phyloP scores from a whole-genome alignment of 2,329 filamentous ascomycete species.

The Sarocladium brachiariae region DNA sequence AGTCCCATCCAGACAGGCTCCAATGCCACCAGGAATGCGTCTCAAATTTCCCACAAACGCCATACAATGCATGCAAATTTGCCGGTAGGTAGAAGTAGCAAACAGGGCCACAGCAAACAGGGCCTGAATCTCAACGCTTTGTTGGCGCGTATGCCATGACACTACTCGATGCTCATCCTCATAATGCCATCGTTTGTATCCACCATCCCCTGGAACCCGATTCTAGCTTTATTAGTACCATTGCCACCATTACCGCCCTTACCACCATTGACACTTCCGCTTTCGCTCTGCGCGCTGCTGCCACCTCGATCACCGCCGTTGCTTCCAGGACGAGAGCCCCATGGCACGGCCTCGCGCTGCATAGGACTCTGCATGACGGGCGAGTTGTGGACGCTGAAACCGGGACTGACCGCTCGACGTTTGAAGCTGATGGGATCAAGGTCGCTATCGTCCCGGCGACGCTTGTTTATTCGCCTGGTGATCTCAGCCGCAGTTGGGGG shows the following conservation, averaged over 20 bases:
- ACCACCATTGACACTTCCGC: slow-evolving; percentile 32
- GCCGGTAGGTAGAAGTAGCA: no score
- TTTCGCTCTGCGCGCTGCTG: slow-evolving; percentile 45
- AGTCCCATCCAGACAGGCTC: no score
- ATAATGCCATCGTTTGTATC: slow-evolving; percentile 94
- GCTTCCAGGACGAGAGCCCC: slow-evolving; percentile 65
- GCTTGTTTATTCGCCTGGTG: slow-evolving; percentile 69
- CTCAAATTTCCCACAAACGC: slow-evolving; percentile 10
- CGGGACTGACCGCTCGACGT: slow-evolving; percentile 82
- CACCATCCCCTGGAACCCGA: slow-evolving; percentile 87
- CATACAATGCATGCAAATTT: slow-evolving; percentile 9
- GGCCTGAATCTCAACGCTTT: no score
- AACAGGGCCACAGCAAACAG: no score
- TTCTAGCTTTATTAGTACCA: slow-evolving; percentile 49
- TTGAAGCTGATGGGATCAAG: slow-evolving; percentile 86
- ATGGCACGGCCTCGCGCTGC: slow-evolving; percentile 62
- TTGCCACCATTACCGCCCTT: slow-evolving; percentile 15
- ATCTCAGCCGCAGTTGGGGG: slow-evolving; percentile 65
- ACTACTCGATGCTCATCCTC: slow-evolving; percentile 91
- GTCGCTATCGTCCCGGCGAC: slow-evolving; percentile 84
- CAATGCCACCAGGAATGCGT: no score
- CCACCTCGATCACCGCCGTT: slow-evolving; percentile 48
- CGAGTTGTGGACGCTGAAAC: slow-evolving; percentile 85
- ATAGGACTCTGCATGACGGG: slow-evolving; percentile 81
- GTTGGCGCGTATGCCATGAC: no score